A percentile compares a stretch with the other conserved stretches of the same genome.
Conservation (phyloP, 208 protist species). For the Crithidia fasciculata region DNA sequence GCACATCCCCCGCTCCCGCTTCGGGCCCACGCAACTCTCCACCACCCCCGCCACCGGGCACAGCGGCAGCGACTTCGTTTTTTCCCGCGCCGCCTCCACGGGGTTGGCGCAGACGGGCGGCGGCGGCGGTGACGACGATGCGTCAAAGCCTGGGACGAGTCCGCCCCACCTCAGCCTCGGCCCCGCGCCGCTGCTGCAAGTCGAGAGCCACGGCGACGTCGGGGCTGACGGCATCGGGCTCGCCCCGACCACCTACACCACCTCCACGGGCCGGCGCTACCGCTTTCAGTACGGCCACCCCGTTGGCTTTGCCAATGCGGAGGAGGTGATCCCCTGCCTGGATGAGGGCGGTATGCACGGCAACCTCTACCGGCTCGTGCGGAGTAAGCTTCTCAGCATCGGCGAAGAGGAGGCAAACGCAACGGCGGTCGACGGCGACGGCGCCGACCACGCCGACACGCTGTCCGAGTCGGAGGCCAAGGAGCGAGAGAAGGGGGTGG, state of each 20-base stretch:
- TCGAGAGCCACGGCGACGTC: constrained; percentile 5
- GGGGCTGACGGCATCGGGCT: constrained; percentile 3
- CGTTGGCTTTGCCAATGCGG: constrained; percentile 14
- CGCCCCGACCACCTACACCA: constrained; percentile 8
- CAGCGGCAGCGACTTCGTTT: constrained; percentile 2
- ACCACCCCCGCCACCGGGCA: neutral
- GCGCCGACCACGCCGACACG: neutral
- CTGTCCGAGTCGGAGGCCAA: constrained; percentile 12
- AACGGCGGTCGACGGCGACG: neutral
- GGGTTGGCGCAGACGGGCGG: neutral
- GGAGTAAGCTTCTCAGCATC: constrained; percentile 19
- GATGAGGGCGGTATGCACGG: constrained; percentile 13
- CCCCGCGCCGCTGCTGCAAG: neutral
- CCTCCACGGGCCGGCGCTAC: constrained; percentile 6
- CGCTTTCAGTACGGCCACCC: constrained; percentile 19
- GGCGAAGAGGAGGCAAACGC: constrained; percentile 15
- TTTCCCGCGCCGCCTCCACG: neutral
- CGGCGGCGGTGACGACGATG: neutral
- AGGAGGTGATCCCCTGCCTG: constrained; percentile 25
- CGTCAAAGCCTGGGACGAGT: no score
- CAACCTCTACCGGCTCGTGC: constrained; percentile 29
- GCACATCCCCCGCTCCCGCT: constrained; percentile 5
- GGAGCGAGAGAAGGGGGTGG: constrained; percentile 14
- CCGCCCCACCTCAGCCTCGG: neutral
- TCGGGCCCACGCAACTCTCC: neutral